phyloP scores from a whole-genome alignment of 140 eudicot genomes.

The Stevia rebaudiana region DNA sequence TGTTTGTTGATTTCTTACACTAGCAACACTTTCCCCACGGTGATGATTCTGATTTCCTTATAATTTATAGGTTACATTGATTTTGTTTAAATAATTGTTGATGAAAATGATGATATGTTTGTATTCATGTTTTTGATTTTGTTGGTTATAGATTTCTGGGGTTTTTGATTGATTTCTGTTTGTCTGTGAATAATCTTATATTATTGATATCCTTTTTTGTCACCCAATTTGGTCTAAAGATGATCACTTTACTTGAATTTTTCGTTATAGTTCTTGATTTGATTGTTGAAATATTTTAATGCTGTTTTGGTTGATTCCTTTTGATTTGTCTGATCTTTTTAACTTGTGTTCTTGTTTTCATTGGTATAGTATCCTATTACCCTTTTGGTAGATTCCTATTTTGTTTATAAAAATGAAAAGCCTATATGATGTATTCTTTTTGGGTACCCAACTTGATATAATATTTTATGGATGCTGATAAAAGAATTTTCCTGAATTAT shows the following conservation, averaged over 20 bases:
- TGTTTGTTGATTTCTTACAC: constrained; percentile 86
- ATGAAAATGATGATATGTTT: neutral
- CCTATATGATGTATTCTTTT: constrained; percentile 4
- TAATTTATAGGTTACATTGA: neutral
- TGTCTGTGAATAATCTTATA: neutral
- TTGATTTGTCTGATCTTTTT: neutral
- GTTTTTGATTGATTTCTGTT: neutral
- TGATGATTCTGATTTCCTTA: neutral
- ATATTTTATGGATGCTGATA: neutral
- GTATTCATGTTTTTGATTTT: neutral
- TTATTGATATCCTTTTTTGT: neutral
- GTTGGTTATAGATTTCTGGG: neutral
- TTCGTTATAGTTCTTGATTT: no score
- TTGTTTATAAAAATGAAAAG: neutral
- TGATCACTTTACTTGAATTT: no score
- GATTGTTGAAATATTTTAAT: no score
- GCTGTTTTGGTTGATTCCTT: no score
- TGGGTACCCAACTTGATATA: neutral
- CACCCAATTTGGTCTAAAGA: neutral
- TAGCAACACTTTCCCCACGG: constrained; percentile 95
- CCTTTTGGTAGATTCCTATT: neutral
- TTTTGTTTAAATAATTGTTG: neutral
- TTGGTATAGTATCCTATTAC: neutral
- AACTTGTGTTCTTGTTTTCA: neutral
- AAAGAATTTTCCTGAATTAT: constrained; percentile 13